These are phyloP conservation scores for Trichophyton benhamiae DNA, from an alignment of 2,329 filamentous ascomycete species.

Conservation along the genomic window DNA sequence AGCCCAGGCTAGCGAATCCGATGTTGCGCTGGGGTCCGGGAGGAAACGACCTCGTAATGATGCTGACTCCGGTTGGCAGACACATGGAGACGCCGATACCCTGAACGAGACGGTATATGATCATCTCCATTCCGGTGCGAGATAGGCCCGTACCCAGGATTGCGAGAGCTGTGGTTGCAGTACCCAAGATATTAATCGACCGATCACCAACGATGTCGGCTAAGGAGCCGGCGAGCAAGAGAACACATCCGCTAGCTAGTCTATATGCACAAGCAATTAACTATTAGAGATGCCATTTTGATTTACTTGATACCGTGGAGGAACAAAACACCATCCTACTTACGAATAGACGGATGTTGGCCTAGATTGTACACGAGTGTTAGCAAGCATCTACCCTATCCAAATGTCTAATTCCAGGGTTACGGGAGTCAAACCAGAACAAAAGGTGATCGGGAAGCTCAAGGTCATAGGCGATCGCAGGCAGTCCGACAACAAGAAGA, in stretches of 20 bases:
- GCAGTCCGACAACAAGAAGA: conserved; percentile 32
- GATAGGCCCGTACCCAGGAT: conserved; percentile 32
- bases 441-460: conserved; percentile 16
- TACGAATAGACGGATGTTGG: conserved; percentile 10
- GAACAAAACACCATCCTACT: not conserved
- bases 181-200: conserved; percentile 36
- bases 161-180: conserved; percentile 29
- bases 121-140: conserved; percentile 28
- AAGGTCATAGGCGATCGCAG: conserved; percentile 30
- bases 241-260: conserved; percentile 31
- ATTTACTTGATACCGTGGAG: not conserved
- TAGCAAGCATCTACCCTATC: not conserved
- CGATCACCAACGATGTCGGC: conserved; percentile 38
- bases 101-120: conserved; percentile 34
- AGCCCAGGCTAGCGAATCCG: conserved; percentile 39
- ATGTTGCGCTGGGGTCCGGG: conserved; percentile 37
- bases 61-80: conserved; percentile 36
- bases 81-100: conserved; percentile 36
- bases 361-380: not conserved
- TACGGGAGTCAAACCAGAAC: conserved; percentile 7
- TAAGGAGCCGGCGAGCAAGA: conserved; percentile 38
- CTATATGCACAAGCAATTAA: conserved; percentile 19
- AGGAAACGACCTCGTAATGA: conserved; percentile 37
- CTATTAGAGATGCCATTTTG: conserved; percentile 12
- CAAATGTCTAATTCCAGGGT: not conserved